A percentile compares a stretch with the other conserved stretches of the same genome.
Conservation (phyloP, 1,284 basidiomycete species). For the Pterulicium gracile region DNA sequence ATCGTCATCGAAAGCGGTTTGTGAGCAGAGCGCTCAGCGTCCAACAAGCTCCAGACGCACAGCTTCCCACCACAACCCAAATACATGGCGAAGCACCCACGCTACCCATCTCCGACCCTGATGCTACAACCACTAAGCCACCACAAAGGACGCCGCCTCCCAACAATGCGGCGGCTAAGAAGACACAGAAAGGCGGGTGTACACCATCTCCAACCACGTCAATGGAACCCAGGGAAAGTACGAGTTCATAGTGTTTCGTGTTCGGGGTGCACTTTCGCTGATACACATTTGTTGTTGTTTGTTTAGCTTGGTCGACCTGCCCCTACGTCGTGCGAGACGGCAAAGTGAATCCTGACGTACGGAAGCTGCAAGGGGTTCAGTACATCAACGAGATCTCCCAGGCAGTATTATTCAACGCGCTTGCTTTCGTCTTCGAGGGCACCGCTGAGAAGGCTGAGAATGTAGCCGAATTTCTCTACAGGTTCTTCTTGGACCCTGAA, state of each 20-base stretch:
- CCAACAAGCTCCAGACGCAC: too few relatives aligned
- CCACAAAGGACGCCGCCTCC: background rate
- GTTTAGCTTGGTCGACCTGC: conserved; percentile 45
- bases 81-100: too few relatives aligned
- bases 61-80: too few relatives aligned
- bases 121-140: background rate
- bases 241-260: conserved; percentile 13
- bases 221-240: conserved; percentile 32
- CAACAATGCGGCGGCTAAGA: background rate
- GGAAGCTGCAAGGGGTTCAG: conserved; percentile 32
- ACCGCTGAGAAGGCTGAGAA: conserved; percentile 26
- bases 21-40: too few relatives aligned
- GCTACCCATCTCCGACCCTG: too few relatives aligned
- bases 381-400: conserved; percentile 35
- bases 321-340: conserved; percentile 42
- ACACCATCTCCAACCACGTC: conserved; percentile 32
- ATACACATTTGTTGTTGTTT: background rate
- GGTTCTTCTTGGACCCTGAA: conserved; percentile 38
- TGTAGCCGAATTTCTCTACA: conserved; percentile 29
- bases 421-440: conserved; percentile 34
- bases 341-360: conserved; percentile 49
- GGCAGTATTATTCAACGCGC: conserved; percentile 38
- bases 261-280: conserved; percentile 8
- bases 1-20: too few relatives aligned
- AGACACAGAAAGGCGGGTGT: conserved; percentile 20